A percentile compares a stretch with the other conserved stretches of the same genome.
Conservation (phyloP, 2,329 filamentous ascomycete species). For the Pseudocercospora pini-densiflorae region DNA sequence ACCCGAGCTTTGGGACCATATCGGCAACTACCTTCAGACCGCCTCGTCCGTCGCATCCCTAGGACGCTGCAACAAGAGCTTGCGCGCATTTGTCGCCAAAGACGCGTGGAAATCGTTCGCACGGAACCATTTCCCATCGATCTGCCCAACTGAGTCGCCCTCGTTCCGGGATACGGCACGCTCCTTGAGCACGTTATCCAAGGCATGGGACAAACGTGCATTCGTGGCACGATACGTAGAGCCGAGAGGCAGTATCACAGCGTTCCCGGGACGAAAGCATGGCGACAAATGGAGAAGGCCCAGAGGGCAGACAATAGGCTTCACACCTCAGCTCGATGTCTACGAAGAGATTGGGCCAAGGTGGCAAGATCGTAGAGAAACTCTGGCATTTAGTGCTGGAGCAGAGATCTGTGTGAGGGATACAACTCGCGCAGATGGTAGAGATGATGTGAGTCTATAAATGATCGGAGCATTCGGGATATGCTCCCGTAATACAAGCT, state of each 20-base stretch:
- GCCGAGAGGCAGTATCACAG: slow-evolving; percentile 44
- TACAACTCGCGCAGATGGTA: slow-evolving; percentile 39
- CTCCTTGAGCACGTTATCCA: slow-evolving; percentile 60
- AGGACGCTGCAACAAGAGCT: slow-evolving; percentile 50
- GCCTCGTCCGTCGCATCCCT: slow-evolving; percentile 51
- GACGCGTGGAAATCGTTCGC: slow-evolving; percentile 56
- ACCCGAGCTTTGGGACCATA: slow-evolving; percentile 44
- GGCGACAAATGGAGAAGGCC: slow-evolving; percentile 46
- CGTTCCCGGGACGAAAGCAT: slow-evolving; percentile 34
- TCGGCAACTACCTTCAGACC: slow-evolving; percentile 49
- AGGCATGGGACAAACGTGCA: slow-evolving; percentile 61
- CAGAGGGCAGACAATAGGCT: slow-evolving; percentile 61
- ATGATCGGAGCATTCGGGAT: neutral
- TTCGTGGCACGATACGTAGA: slow-evolving; percentile 60
- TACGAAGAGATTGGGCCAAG: slow-evolving; percentile 36
- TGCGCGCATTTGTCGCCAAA: slow-evolving; percentile 52
- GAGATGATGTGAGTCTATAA: slow-evolving; percentile 25
- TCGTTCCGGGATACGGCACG: slow-evolving; percentile 57
- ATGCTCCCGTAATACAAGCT: neutral
- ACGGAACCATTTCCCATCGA: slow-evolving; percentile 52
- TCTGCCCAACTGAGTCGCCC: slow-evolving; percentile 40
- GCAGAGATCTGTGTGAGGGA: slow-evolving; percentile 59
- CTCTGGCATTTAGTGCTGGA: slow-evolving; percentile 64
- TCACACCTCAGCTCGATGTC: slow-evolving; percentile 52
- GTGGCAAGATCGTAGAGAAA: slow-evolving; percentile 58